Percentiles rank a stretch among this genome's conserved stretches.
Conservation (phyloP, 2,329 filamentous ascomycete species). For the Aureobasidium sp. region DNA sequence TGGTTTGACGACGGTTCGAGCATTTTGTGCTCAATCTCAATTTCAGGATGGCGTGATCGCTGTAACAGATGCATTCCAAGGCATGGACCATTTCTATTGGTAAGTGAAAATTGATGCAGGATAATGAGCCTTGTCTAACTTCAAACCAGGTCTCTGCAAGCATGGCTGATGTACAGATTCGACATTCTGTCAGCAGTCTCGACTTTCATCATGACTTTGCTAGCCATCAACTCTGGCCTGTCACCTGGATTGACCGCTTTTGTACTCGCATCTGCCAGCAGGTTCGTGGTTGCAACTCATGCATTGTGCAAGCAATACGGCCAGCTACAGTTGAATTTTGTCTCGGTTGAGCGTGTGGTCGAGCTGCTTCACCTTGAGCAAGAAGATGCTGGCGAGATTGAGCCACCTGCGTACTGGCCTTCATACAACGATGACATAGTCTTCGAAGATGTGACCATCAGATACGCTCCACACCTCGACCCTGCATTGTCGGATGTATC, state of each 20-base stretch:
- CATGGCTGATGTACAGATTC: slow-evolving; percentile 78
- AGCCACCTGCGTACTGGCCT: slow-evolving; percentile 73
- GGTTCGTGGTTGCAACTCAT: slow-evolving; percentile 64
- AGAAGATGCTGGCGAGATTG: slow-evolving; percentile 59
- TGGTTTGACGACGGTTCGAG: slow-evolving; percentile 77
- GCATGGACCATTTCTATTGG: slow-evolving; percentile 95
- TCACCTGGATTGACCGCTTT: slow-evolving; percentile 77
- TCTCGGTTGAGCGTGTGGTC: slow-evolving; percentile 79
- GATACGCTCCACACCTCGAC: slow-evolving; percentile 71
- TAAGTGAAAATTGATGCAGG: background rate
- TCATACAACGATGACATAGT: slow-evolving; percentile 61
- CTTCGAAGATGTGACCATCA: slow-evolving; percentile 71
- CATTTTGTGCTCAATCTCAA: slow-evolving; percentile 68
- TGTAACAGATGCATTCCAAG: slow-evolving; percentile 82
- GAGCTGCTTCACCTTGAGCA: slow-evolving; percentile 73
- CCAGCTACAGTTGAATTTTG: slow-evolving; percentile 83
- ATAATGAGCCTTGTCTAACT: background rate
- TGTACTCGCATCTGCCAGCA: slow-evolving; percentile 64
- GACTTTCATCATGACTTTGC: slow-evolving; percentile 63
- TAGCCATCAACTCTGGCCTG: slow-evolving; percentile 68
- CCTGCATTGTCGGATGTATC: slow-evolving; percentile 62
- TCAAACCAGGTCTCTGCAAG: slow-evolving; percentile 53
- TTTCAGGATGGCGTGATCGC: slow-evolving; percentile 75
- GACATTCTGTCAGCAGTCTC: slow-evolving; percentile 64
- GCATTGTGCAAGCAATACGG: slow-evolving; percentile 72